Evolutionary conservation across 78 protist genomes (phyloP), one percentile per base, ranked within the genome.

Genomic region (Dictyostelium purpureum): DNA sequence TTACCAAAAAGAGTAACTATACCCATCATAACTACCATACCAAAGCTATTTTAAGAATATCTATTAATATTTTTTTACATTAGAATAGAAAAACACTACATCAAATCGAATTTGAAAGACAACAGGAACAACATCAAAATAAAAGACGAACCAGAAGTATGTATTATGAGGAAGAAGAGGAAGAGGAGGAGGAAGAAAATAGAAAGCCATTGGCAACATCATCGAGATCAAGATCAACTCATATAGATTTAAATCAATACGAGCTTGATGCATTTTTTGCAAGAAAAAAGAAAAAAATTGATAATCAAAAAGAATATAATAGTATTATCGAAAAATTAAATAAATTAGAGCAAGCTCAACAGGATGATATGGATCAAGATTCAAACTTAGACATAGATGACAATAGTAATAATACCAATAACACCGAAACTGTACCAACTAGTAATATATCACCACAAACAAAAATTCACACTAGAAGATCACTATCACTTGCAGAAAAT

Each of bases 141-240:
- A n/a, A n/a, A n/a, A n/a, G n/a, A n/a, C 11, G 54, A 49, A 4
- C 38, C 24, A 37, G 47, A 77, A 77, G 51, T 42, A 54, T 35
- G 35, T 77, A 24, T 77, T 26, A 37, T 57, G 19, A 45, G 37
- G 31, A 21, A 12, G 67, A 59, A 37, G 49, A 79, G 1, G 71
- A 79, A 14, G 59, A 28, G 0, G 87, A 79, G 10, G 88, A 79
- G n/a, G 88, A 79, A 18, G 77, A 49, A 49, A 66, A 67, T 12
- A 12, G 4, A 40, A 26, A 57, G 52, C 67, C 81, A 52, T n/a
- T n/a, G n/a, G 21, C 24, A 24, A 61, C 28, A 16, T 4, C 12
- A 61, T 57, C 49, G 57, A 56, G 35, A 31, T 78, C 87, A 43
- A 78, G 59, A 45, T n/a, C 57, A 43, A 78, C 38, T 31, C 35